Evolutionary conservation across 345 rosid species (phyloP).

Genomic region (Eucalyptus polyanthemos): DNA sequence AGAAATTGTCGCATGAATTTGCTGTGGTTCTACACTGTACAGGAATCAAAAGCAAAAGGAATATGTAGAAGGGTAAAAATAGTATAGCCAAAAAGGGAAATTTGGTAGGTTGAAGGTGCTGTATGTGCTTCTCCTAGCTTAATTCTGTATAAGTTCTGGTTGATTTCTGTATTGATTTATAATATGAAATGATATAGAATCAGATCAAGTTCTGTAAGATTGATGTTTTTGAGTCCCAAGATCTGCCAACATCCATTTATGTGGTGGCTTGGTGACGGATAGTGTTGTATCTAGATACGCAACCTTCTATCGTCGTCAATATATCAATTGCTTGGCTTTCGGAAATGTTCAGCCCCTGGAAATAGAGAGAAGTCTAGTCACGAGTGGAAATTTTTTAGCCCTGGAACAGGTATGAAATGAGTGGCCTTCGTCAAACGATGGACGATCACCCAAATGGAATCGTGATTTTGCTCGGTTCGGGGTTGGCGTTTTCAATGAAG

Average conservation of each 20-base stretch:
- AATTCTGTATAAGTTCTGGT: constrained; percentile 25
- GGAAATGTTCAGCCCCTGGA: neutral
- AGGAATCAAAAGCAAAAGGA: constrained; percentile 7
- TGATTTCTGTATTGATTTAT: neutral
- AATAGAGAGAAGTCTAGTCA: neutral
- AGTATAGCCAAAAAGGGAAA: neutral
- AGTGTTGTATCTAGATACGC: neutral
- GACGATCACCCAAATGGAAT: neutral
- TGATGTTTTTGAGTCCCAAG: neutral
- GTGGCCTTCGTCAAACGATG: neutral
- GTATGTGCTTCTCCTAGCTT: constrained; percentile 2
- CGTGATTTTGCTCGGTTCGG: neutral
- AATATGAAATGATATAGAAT: constrained; percentile 6
- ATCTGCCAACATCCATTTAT: neutral
- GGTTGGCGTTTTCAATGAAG: neutral
- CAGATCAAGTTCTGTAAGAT: neutral
- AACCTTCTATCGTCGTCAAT: neutral
- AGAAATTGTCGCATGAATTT: constrained; percentile 1
- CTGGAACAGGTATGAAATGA: neutral
- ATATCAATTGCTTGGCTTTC: neutral
- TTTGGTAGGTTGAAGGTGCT: neutral
- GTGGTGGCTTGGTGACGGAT: neutral
- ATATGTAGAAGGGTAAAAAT: neutral
- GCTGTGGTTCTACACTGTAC: constrained; percentile 19
- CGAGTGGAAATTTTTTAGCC: neutral